These are phyloP conservation scores for Dactylellina cionopaga DNA, from an alignment of 2,329 filamentous ascomycete genomes.

Conservation along the genomic window DNA sequence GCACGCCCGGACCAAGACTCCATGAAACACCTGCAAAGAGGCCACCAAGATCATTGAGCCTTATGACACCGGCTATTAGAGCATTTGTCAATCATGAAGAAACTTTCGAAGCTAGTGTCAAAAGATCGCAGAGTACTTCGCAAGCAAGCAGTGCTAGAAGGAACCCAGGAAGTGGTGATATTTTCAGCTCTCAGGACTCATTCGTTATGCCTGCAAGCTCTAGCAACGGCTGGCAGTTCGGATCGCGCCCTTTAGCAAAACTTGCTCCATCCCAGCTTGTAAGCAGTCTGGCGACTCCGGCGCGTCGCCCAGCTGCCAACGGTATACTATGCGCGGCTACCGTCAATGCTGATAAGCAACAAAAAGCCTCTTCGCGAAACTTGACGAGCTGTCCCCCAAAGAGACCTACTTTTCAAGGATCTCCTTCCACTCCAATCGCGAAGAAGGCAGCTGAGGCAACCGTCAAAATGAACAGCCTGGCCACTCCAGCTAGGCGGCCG, in stretches of 20 bases:
- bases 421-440: constrained; percentile 1
- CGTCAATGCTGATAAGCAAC: not conserved
- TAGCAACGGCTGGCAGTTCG: constrained; percentile 41
- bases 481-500: constrained; percentile 24
- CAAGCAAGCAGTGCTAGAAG: not conserved
- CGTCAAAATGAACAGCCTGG: constrained; percentile 4
- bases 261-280: not conserved
- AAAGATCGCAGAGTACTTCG: constrained; percentile 4
- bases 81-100: not conserved
- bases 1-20: not conserved
- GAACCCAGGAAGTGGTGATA: not conserved
- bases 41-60: constrained; percentile 26
- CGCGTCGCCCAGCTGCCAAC: constrained; percentile 15
- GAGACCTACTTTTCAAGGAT: constrained; percentile 14
- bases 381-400: constrained; percentile 45
- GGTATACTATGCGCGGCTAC: constrained; percentile 29
- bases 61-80: constrained; percentile 20
- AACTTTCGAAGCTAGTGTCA: constrained; percentile 15
- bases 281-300: constrained; percentile 25
- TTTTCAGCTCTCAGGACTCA: constrained; percentile 29
- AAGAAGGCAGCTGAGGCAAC: not conserved
- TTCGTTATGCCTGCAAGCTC: constrained; percentile 31
- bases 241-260: not conserved
- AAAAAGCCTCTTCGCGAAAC: not conserved
- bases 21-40: constrained; percentile 35